A percentile compares a stretch with the other conserved stretches of the same genome.
Evolutionary conservation across 2,329 filamentous ascomycete genomes (phyloP).

Genomic region (Biscogniauxia mediterranea): DNA sequence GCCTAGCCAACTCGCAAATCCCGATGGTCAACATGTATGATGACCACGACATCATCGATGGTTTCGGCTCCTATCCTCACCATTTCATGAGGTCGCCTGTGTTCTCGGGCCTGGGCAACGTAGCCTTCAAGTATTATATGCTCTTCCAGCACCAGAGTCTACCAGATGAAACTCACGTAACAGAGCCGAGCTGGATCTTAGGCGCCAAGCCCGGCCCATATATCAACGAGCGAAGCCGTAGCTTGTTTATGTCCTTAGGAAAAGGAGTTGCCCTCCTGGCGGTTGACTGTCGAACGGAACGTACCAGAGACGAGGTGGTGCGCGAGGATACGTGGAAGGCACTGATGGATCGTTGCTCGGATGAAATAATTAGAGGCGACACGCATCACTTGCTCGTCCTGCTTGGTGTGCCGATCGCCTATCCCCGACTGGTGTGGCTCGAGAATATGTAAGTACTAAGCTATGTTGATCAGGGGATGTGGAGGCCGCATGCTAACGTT

Average conservation of each 20-base stretch:
- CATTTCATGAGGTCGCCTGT: conserved; percentile 89
- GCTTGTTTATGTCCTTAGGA: conserved; percentile 81
- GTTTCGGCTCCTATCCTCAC: conserved; percentile 89
- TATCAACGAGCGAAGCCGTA: conserved; percentile 82
- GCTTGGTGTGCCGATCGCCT: conserved; percentile 79
- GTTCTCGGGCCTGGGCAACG: conserved; percentile 82
- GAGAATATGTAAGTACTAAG: conserved; percentile 60
- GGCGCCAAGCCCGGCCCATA: conserved; percentile 81
- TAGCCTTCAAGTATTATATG: conserved; percentile 99
- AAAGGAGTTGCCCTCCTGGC: conserved; percentile 78
- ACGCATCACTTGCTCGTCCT: conserved; percentile 89
- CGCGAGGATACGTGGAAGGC: conserved; percentile 79
- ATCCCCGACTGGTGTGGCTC: conserved; percentile 72
- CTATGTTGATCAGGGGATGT: neutral
- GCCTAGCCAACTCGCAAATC: conserved; percentile 90
- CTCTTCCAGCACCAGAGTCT: conserved; percentile 96
- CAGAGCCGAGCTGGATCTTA: conserved; percentile 89
- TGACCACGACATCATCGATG: conserved; percentile 89
- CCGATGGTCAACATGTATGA: conserved; percentile 99
- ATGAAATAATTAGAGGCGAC: conserved; percentile 77
- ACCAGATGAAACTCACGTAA: conserved; percentile 71
- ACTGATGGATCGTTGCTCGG: conserved; percentile 81
- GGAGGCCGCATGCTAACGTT: conserved; percentile 31
- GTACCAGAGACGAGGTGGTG: conserved; percentile 79
- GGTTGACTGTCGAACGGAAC: conserved; percentile 87